Evolutionary conservation across 78 protist genomes (phyloP).

Genomic region (Emiliania huxleyi): DNA sequence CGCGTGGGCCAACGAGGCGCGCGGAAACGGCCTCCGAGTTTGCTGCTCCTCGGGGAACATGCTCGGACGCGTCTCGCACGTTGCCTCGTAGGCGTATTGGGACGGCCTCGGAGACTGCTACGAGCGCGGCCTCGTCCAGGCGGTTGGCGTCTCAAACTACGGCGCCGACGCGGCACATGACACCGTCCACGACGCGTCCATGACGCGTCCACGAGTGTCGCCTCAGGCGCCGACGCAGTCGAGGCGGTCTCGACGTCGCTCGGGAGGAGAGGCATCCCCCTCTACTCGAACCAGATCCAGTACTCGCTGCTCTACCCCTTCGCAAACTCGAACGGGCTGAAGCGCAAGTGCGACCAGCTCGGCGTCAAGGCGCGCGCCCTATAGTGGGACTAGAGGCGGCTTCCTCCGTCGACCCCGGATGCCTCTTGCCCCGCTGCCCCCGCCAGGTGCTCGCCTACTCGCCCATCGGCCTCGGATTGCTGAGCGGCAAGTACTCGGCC

Average conservation of each 20-base stretch:
- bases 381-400: no score
- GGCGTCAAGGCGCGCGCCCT: neutral
- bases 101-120: neutral
- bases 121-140: neutral
- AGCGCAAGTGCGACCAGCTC: neutral
- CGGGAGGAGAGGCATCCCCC: no score
- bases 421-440: no score
- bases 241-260: no score
- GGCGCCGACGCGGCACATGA: neutral
- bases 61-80: no score
- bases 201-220: neutral
- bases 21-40: no score
- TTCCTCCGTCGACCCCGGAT: no score
- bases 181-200: no score
- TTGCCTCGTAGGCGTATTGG: no score
- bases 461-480: neutral
- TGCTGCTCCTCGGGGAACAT: no score
- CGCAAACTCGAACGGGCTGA: neutral
- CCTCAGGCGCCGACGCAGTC: neutral
- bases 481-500: neutral
- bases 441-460: constrained; percentile 16
- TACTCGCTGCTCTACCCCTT: neutral
- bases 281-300: neutral
- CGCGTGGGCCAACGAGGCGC: neutral
- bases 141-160: constrained; percentile 33